Conservation (phyloP, 2,329 filamentous ascomycete species). For the Huntiella omanensis region DNA sequence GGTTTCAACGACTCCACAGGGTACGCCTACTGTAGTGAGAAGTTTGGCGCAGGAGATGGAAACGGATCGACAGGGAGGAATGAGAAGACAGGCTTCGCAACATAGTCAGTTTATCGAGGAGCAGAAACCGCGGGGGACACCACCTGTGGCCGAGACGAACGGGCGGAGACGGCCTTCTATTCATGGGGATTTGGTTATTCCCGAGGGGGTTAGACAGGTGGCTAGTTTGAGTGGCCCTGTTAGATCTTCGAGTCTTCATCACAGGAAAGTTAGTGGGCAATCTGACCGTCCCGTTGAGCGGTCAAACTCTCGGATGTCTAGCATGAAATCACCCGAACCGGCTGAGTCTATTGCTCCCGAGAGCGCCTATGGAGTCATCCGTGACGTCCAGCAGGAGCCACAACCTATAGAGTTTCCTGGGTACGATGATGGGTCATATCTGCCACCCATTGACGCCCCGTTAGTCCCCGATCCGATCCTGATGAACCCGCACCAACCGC, state of each 20-base stretch:
- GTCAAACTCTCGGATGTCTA: too few species aligned
- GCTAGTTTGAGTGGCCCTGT: not conserved
- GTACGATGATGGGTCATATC: constrained; percentile 12
- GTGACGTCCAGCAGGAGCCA: not conserved
- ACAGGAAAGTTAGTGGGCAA: too few species aligned
- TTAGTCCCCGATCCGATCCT: constrained; percentile 11
- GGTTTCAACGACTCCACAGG: constrained; percentile 2
- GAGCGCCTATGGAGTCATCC: too few species aligned
- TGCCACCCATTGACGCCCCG: constrained; percentile 4
- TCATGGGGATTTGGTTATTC: constrained; percentile 6
- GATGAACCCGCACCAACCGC: constrained; percentile 14
- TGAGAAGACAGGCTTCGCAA: not conserved
- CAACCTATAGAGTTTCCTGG: not conserved
- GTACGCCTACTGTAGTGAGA: constrained; percentile 1
- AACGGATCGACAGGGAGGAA: too few species aligned
- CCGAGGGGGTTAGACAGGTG: not conserved
- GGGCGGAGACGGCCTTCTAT: not conserved
- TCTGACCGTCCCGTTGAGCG: too few species aligned
- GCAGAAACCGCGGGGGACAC: not conserved
- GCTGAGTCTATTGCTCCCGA: too few species aligned
- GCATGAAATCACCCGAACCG: too few species aligned
- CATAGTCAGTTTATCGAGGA: not conserved
- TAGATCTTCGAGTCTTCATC: too few species aligned
- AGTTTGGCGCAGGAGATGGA: too few species aligned
- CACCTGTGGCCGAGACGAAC: too few species aligned